Base-by-base conservation (phyloP, 2,329 filamentous ascomycete species). In the Lachnellula occidentalis region DNA sequence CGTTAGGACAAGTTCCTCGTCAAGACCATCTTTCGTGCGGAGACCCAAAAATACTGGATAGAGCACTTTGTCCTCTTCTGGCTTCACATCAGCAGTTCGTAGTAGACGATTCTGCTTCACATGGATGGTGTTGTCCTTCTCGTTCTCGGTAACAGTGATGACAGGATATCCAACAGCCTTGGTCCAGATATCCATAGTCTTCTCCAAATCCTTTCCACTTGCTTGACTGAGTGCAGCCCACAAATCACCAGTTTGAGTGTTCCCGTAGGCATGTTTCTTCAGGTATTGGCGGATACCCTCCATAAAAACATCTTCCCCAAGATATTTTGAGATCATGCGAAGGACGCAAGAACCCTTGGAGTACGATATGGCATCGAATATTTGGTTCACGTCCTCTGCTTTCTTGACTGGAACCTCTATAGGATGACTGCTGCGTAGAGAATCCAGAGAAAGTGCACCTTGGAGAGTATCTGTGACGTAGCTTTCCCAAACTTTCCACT, bases 401-500 rank as follows among this genome's bases (percentile, higher is more conserved):
- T 88, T 86, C 79, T 96, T 95, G 60, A 97, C 91, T 1, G 92
- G 92, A 1, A 96, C 92, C 72, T 97, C 92, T 56, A 97, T 95
- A 5, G 92, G 92, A 71, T 97, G 92, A 67, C 90, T 95, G 81
- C 91, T 96, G 64, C 92, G 85, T 51, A 97, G 76, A 3, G 92
- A 95, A 71, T 97, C 92, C 5, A 97, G 81, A 21, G 86, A 86
- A 37, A 97, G 78, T 2, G 92, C 92, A 59, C 88, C 86, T 70
- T 95, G 90, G 54, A 97, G 80, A 66, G 90, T 95, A 68, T 96
- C 92, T 34, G 89, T 92, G 54, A 97, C 92, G 70, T 96, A 97
- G 27, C 85, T 87, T 72, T 97, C 84, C 92, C 92, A 97, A 14
- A 97, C 90, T 73, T 95, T 95, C 92, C 92, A 97, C 72, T 97